Conservation (phyloP, 306 rosid genomes). For the Carpinus viminea region DNA sequence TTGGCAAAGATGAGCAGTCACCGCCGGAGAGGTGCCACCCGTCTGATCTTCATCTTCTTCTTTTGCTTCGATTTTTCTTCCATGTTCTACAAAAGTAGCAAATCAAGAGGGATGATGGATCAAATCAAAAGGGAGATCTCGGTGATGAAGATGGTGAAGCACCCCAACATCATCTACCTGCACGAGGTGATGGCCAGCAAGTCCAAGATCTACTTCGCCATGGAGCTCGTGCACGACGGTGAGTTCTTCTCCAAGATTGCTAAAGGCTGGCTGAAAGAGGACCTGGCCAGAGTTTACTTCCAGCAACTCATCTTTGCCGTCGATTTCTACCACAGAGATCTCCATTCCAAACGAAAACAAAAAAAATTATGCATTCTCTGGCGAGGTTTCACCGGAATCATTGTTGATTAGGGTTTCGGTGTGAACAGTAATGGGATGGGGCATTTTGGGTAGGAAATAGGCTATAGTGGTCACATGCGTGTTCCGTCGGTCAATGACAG, state of each 20-base stretch:
- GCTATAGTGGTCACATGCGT: no score
- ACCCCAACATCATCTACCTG: constrained; percentile 72
- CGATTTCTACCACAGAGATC: constrained; percentile 96
- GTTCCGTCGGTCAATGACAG: no score
- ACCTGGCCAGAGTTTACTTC: constrained; percentile 70
- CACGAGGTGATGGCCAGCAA: constrained; percentile 93
- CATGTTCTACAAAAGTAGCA: background rate
- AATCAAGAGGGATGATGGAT: constrained; percentile 70
- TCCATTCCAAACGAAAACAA: no score
- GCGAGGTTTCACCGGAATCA: no score
- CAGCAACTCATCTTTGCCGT: constrained; percentile 89
- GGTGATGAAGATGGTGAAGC: constrained; percentile 89
- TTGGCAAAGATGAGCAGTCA: no score
- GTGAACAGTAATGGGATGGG: no score
- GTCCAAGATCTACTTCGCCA: constrained; percentile 87
- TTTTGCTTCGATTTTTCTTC: background rate
- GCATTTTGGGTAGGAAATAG: no score
- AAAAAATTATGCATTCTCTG: no score
- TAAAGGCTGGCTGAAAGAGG: constrained; percentile 67
- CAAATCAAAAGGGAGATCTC: constrained; percentile 92
- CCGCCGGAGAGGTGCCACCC: no score
- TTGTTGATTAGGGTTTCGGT: no score
- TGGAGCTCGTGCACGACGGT: constrained; percentile 92
- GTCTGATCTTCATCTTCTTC: background rate
- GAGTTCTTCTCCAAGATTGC: constrained; percentile 82